Evolutionary conservation across 2,329 filamentous ascomycete species (phyloP).

Genomic region (Clonostachys byssicola): DNA sequence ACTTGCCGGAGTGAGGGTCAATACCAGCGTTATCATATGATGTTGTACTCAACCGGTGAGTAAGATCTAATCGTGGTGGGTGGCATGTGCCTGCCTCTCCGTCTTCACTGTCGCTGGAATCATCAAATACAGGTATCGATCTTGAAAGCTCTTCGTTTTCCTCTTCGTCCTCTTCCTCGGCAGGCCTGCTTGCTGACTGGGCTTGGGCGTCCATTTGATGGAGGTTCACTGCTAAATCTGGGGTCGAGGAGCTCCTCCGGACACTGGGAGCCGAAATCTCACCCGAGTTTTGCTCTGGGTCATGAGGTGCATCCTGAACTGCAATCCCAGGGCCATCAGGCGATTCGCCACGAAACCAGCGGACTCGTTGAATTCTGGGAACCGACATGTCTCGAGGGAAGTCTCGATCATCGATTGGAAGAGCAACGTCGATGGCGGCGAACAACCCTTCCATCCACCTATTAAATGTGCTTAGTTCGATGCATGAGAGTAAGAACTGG

Average conservation of each 20-base stretch:
- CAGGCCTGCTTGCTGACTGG: not conserved
- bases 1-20: constrained; percentile 47
- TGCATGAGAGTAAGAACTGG: constrained; percentile 67
- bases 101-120: constrained; percentile 4
- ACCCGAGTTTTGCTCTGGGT: not conserved
- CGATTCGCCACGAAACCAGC: constrained; percentile 39
- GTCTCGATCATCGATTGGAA: constrained; percentile 66
- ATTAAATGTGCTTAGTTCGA: constrained; percentile 61
- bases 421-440: constrained; percentile 69
- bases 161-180: not conserved
- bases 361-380: constrained; percentile 49
- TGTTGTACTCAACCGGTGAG: constrained; percentile 36
- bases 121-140: not conserved
- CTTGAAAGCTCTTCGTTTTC: not conserved
- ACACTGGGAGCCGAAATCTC: not conserved
- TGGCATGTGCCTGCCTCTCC: constrained; percentile 9
- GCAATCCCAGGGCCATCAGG: constrained; percentile 11
- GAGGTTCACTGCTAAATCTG: constrained; percentile 3
- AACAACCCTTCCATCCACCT: constrained; percentile 66
- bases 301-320: not conserved
- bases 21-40: constrained; percentile 39
- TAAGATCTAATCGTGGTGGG: constrained; percentile 20
- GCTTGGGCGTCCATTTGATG: not conserved
- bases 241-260: constrained; percentile 7
- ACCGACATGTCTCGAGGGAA: constrained; percentile 59